Conservation (phyloP, 257 asterid species). For the Solanum habrochaites region DNA sequence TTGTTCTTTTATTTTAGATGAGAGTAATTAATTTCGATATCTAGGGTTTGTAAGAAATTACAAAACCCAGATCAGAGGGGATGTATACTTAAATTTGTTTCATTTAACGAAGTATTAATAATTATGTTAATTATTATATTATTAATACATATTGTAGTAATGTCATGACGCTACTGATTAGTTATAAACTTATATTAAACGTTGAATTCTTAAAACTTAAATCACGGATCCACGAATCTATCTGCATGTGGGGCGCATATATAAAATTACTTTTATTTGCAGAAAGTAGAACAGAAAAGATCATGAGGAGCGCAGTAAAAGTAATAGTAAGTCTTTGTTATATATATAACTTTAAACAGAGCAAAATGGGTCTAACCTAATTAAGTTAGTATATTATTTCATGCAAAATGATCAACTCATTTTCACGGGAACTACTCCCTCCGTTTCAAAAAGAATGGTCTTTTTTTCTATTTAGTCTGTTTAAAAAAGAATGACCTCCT, state of each 20-base stretch:
- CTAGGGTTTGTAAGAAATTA: not conserved
- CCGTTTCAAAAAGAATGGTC: too few relatives aligned
- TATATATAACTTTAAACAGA: too few relatives aligned
- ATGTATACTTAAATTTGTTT: not conserved
- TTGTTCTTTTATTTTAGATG: not conserved
- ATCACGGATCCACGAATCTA: not conserved
- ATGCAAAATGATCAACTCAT: not conserved
- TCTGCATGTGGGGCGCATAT: not conserved
- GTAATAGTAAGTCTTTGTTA: too few relatives aligned
- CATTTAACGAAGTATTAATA: not conserved
- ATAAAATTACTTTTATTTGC: not conserved
- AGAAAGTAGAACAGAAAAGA: not conserved
- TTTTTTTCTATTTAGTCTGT: too few relatives aligned
- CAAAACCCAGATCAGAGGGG: not conserved
- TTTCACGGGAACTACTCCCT: too few relatives aligned
- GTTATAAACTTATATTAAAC: not conserved
- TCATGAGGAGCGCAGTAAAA: not conserved
- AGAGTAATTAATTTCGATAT: not conserved
- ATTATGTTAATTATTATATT: not conserved
- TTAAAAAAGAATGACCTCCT: too few relatives aligned
- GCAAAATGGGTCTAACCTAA: not conserved
- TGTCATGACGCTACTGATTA: not conserved
- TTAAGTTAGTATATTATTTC: not conserved
- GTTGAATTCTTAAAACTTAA: not conserved
- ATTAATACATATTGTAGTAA: not conserved